Evolutionary conservation across 768 basidiomycete genomes (phyloP).

Genomic region (Suillus luteus): DNA sequence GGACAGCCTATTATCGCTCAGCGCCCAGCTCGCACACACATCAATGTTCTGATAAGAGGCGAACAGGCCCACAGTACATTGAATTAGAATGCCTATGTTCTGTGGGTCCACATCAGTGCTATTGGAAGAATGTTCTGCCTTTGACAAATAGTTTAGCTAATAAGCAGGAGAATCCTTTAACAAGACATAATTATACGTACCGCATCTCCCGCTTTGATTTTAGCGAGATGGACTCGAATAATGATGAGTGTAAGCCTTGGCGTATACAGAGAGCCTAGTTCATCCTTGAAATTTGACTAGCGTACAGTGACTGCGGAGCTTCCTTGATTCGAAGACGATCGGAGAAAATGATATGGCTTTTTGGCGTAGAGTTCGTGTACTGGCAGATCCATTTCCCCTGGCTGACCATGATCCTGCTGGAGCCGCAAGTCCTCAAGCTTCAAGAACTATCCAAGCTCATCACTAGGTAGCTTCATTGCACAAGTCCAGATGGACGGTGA

Average conservation of each 20-base stretch:
- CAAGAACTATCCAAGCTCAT: neutral
- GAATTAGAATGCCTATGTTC: no score
- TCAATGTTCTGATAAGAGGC: neutral
- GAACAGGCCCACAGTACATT: no score
- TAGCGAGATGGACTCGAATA: conserved; percentile 57
- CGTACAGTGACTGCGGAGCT: conserved; percentile 48
- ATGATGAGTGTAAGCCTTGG: conserved; percentile 69
- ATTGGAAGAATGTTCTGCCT: conserved; percentile 41
- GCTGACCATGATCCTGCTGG: no score
- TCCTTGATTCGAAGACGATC: conserved; percentile 40
- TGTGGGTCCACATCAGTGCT: no score
- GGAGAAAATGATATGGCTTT: conserved; percentile 66
- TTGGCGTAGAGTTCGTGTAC: conserved; percentile 91
- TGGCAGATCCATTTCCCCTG: no score
- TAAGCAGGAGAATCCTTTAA: neutral
- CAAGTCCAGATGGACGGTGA: no score
- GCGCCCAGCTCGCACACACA: no score
- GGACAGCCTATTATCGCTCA: neutral
- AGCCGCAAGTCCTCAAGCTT: no score
- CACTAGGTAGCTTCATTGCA: no score
- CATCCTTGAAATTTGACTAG: no score
- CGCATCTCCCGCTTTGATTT: conserved; percentile 75
- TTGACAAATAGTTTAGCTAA: conserved; percentile 1
- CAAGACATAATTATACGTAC: conserved; percentile 36
- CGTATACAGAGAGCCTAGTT: no score